phyloP scores from a whole-genome alignment of 1,284 basidiomycete genomes.

The Chondrostereum purpureum region DNA sequence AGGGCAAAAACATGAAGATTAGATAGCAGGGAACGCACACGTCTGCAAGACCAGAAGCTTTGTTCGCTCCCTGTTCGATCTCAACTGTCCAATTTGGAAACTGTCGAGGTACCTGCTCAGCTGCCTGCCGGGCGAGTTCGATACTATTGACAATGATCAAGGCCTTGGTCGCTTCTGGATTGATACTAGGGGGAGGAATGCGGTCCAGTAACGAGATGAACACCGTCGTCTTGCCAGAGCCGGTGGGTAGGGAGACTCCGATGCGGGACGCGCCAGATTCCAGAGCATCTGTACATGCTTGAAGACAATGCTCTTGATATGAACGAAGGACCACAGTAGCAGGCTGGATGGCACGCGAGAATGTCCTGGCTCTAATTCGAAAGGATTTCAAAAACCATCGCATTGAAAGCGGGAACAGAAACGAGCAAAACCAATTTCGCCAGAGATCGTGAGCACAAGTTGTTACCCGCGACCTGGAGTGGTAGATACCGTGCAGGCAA shows the following conservation, averaged over 20 bases:
- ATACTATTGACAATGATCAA: constrained; percentile 83
- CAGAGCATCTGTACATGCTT: constrained; percentile 73
- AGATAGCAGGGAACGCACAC: constrained; percentile 46
- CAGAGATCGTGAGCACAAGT: not conserved
- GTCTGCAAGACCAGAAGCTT: constrained; percentile 78
- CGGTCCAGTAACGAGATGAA: constrained; percentile 77
- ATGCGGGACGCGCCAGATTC: constrained; percentile 61
- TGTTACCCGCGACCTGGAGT: no score
- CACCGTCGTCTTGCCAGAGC: constrained; percentile 90
- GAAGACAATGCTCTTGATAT: constrained; percentile 85
- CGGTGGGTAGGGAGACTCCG: constrained; percentile 90
- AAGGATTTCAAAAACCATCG: not conserved
- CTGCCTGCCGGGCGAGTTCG: constrained; percentile 86
- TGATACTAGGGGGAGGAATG: constrained; percentile 36
- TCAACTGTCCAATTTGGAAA: constrained; percentile 80
- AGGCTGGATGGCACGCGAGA: not conserved
- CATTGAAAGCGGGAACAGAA: not conserved
- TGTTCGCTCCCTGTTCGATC: constrained; percentile 82
- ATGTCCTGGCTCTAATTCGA: not conserved
- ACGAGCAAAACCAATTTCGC: not conserved
- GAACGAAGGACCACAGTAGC: constrained; percentile 54
- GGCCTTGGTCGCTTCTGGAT: constrained; percentile 46
- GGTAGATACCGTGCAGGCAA: no score
- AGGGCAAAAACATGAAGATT: not conserved
- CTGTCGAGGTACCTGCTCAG: constrained; percentile 60